Evolutionary conservation across 2,329 filamentous ascomycete species (phyloP).

Genomic region (Xylaria sp.): DNA sequence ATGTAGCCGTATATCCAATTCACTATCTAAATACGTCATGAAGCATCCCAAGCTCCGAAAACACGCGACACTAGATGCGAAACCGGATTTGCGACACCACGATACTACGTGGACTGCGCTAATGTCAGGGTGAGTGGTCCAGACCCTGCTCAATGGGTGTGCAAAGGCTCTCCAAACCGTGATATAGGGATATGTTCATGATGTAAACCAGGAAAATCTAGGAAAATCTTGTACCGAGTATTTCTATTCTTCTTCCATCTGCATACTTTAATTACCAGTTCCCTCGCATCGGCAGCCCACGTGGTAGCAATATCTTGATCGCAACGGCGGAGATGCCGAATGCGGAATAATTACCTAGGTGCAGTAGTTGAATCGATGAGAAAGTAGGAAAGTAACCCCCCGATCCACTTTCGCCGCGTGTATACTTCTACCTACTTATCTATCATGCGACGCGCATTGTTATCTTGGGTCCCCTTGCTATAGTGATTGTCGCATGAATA

Average conservation of each 20-base stretch:
- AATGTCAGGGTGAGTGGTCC: not conserved
- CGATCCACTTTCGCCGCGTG: not conserved
- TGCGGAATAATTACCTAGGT: not conserved
- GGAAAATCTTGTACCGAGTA: not conserved
- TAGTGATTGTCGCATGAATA: not conserved
- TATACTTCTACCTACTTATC: not conserved
- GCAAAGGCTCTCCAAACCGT: not conserved
- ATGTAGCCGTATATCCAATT: not conserved
- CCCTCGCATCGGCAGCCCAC: not conserved
- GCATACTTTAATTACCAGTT: not conserved
- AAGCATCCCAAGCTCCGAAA: not conserved
- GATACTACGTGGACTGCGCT: not conserved
- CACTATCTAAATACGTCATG: not conserved
- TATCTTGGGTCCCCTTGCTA: not conserved
- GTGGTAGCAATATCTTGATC: not conserved
- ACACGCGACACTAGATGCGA: not conserved
- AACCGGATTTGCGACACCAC: not conserved
- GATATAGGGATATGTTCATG: not conserved
- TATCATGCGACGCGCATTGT: not conserved
- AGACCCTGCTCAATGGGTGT: not conserved
- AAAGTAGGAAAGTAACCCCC: not conserved
- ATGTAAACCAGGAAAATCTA: not conserved
- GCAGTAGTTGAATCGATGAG: not conserved
- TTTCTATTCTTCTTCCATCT: not conserved
- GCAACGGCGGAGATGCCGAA: conserved; percentile 25